Evolutionary conservation across 2,329 filamentous ascomycete genomes (phyloP).

Genomic region (Endocalyx cinctus): DNA sequence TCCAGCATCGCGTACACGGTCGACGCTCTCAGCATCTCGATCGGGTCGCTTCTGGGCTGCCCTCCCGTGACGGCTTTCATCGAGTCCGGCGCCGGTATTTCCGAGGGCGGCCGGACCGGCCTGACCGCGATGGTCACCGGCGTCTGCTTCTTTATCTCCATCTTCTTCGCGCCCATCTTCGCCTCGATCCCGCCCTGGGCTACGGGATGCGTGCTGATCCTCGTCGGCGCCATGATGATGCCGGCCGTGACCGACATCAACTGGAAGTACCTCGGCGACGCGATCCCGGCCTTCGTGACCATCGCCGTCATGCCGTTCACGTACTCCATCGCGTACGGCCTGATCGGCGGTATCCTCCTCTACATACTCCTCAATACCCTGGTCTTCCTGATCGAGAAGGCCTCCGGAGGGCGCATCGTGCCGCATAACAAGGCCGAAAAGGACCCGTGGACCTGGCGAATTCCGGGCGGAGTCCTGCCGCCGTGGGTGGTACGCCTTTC

Average conservation of each 20-base stretch:
- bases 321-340: conserved; percentile 81
- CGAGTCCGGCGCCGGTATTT: conserved; percentile 85
- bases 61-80: conserved; percentile 84
- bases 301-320: conserved; percentile 86
- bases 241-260: conserved; percentile 77
- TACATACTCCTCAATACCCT: conserved; percentile 72
- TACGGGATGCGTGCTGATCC: conserved; percentile 80
- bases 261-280: conserved; percentile 81
- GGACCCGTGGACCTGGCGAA: conserved; percentile 75
- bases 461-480: conserved; percentile 70
- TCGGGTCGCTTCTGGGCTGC: conserved; percentile 71
- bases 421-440: conserved; percentile 72
- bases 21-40: conserved; percentile 72
- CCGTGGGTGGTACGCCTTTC: conserved; percentile 64
- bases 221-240: conserved; percentile 87
- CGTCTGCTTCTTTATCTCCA: conserved; percentile 77
- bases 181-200: conserved; percentile 87
- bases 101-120: conserved; percentile 80
- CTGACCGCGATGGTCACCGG: conserved; percentile 77
- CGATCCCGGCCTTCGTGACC: conserved; percentile 78
- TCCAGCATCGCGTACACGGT: conserved; percentile 80
- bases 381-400: conserved; percentile 64
- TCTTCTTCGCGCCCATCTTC: conserved; percentile 89
- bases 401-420: conserved; percentile 63
- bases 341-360: conserved; percentile 74